These are phyloP conservation scores for Porogramme epimiltina DNA, from an alignment of 1,284 basidiomycete species.

Conservation along the genomic window DNA sequence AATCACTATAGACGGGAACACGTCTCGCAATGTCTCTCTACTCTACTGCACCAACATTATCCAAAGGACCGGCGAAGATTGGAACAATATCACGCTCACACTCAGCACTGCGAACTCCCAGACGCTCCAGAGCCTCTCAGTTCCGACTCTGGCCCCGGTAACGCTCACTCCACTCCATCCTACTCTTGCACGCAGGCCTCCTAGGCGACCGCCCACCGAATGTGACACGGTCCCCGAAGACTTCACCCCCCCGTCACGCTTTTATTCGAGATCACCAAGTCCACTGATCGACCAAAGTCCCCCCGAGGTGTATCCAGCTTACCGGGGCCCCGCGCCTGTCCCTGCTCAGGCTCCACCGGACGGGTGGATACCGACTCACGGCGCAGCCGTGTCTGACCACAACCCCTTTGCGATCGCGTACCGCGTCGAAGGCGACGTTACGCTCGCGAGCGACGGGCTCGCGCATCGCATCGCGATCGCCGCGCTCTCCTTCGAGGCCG, in stretches of 20 bases:
- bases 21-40: slow-evolving; percentile 45
- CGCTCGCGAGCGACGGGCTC: slow-evolving; percentile 54
- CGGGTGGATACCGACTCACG: too few species aligned
- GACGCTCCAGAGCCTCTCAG: slow-evolving; percentile 3
- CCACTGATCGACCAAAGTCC: too few species aligned
- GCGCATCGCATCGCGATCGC: slow-evolving; percentile 57
- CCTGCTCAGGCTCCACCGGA: too few species aligned
- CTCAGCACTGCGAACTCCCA: slow-evolving; percentile 14
- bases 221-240: too few species aligned
- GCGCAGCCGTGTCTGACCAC: slow-evolving; percentile 2
- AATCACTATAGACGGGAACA: slow-evolving; percentile 43
- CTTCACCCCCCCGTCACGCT: too few species aligned
- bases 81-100: slow-evolving; percentile 36
- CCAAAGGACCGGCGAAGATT: slow-evolving; percentile 64
- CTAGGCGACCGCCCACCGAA: background rate
- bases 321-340: too few species aligned
- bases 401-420: slow-evolving; percentile 54
- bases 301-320: too few species aligned
- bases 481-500: slow-evolving; percentile 46
- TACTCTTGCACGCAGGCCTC: background rate
- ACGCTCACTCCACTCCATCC: background rate
- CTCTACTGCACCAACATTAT: slow-evolving; percentile 56
- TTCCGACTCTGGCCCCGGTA: slow-evolving; percentile 7
- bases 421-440: slow-evolving; percentile 46
- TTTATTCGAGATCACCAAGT: too few species aligned